Evolutionary conservation across 768 basidiomycete genomes (phyloP).

Genomic region (Mycena sanguinolenta): DNA sequence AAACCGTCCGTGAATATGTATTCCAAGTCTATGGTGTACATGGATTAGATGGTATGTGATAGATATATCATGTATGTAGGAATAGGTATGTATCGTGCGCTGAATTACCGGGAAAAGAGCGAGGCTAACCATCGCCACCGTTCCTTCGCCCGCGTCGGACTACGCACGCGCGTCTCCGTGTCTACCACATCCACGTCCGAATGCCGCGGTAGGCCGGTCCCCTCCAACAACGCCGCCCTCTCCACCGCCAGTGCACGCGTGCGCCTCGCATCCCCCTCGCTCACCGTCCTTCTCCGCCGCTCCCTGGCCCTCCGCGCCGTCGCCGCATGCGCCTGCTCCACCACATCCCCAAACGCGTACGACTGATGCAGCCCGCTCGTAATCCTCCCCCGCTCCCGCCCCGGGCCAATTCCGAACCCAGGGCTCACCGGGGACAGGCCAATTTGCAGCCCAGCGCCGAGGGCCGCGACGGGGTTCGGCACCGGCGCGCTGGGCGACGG

Average conservation of each 20-base stretch:
- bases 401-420: conserved; percentile 78
- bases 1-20: neutral
- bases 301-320: conserved; percentile 36
- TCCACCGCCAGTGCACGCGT: conserved; percentile 30
- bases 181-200: conserved; percentile 33
- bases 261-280: conserved; percentile 61
- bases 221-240: conserved; percentile 19
- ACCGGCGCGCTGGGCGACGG: conserved; percentile 48
- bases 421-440: conserved; percentile 82
- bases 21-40: neutral
- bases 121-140: conserved; percentile 36
- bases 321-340: conserved; percentile 37
- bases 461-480: conserved; percentile 52
- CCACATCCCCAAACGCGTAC: conserved; percentile 48
- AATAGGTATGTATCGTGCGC: neutral
- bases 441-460: conserved; percentile 76
- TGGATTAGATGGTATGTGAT: conserved; percentile 20
- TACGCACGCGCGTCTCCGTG: conserved; percentile 12
- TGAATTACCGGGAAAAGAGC: conserved; percentile 10
- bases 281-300: conserved; percentile 60
- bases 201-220: conserved; percentile 2
- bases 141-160: conserved; percentile 23
- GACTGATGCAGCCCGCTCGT: conserved; percentile 50
- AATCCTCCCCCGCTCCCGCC: conserved; percentile 60
- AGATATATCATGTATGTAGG: conserved; percentile 10